Evolutionary conservation across 2,329 filamentous ascomycete genomes (phyloP), one percentile per base, ranked within the genome.

Genomic region (Grosmannia huntii): DNA sequence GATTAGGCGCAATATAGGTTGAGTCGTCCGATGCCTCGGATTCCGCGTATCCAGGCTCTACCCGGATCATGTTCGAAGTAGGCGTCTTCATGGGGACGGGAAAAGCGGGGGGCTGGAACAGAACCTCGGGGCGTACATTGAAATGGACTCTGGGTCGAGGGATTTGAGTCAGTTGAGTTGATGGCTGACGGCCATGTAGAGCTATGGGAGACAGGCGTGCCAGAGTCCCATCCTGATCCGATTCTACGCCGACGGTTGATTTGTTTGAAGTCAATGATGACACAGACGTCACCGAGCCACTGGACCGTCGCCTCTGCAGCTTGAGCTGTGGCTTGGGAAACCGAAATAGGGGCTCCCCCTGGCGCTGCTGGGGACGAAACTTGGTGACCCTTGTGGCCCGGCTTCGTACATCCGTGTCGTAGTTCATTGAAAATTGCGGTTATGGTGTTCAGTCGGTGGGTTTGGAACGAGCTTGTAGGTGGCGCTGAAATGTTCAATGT

Each of bases 201-300:
- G 19, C 19, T 19, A n/a, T n/a, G 19, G 41, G 41, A n/a, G 38
- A 41, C 12, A 44, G 41, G 16, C 41, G 41, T 16, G 41, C 19
- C 41, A n/a, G 41, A 19, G 41, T 19, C 7, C 16, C 41, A n/a
- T 52, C 52, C 11, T 36, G n/a, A 2, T 59, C 44, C 9, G 53
- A 49, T 11, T 54, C 49, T 7, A 41, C 55, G 5, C 60, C 58
- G n/a, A 56, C 31, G 5, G 60, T 55, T 16, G 60, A 53, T 19
- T 53, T 48, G 54, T 58, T 57, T 3, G 60, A 60, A 12, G 58
- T 36, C 21, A 56, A 16, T 1, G 60, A 61, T 3, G 58, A 31
- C 21, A 52, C 5, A 1, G 60, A 61, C 1, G 57, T 41, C 25
- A 60, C 46, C 6, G 60, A 61, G 7, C 50, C 53, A 23, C 53